These are phyloP conservation scores for Chaetomidium leptoderma DNA, from an alignment of 495 filamentous ascomycete genomes.

Conservation along the genomic window DNA sequence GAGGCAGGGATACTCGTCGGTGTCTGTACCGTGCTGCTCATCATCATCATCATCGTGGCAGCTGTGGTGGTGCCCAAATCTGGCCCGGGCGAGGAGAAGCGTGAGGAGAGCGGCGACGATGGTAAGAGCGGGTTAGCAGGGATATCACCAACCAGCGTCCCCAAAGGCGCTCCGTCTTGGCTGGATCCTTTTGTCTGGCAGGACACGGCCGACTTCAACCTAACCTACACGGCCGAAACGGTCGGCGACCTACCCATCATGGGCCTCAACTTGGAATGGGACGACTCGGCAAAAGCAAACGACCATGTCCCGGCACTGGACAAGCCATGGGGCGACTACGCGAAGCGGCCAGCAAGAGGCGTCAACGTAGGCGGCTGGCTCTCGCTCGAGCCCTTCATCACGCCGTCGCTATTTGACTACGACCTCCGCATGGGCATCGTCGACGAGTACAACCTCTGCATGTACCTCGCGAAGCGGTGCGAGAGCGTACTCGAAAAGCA, in stretches of 20 bases:
- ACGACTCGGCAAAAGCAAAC: slow-evolving; percentile 77
- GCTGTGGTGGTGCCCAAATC: slow-evolving; percentile 67
- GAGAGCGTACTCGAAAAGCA: slow-evolving; percentile 73
- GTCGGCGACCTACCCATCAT: slow-evolving; percentile 85
- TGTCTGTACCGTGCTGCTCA: slow-evolving; percentile 52
- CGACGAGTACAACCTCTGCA: slow-evolving; percentile 81
- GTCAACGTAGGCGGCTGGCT: slow-evolving; percentile 97
- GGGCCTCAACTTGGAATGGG: slow-evolving; percentile 82
- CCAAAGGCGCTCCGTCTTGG: slow-evolving; percentile 64
- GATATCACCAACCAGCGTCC: slow-evolving; percentile 60
- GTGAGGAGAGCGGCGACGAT: slow-evolving; percentile 18
- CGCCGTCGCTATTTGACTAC: slow-evolving; percentile 84
- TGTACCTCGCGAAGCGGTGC: slow-evolving; percentile 60
- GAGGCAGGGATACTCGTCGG: slow-evolving; percentile 52
- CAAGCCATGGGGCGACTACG: slow-evolving; percentile 69
- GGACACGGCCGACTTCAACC: slow-evolving; percentile 86
- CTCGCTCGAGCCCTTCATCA: slow-evolving; percentile 90
- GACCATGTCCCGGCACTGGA: slow-evolving; percentile 73
- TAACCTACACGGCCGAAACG: slow-evolving; percentile 82
- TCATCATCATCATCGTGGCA: slow-evolving; percentile 69
- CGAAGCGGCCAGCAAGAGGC: slow-evolving; percentile 72
- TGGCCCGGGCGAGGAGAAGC: slow-evolving; percentile 16
- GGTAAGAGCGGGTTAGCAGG: slow-evolving; percentile 51
- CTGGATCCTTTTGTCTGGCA: slow-evolving; percentile 93
- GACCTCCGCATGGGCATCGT: slow-evolving; percentile 58